Conservation (phyloP, 129 eudicot species). For the Lactuca sativa region DNA sequence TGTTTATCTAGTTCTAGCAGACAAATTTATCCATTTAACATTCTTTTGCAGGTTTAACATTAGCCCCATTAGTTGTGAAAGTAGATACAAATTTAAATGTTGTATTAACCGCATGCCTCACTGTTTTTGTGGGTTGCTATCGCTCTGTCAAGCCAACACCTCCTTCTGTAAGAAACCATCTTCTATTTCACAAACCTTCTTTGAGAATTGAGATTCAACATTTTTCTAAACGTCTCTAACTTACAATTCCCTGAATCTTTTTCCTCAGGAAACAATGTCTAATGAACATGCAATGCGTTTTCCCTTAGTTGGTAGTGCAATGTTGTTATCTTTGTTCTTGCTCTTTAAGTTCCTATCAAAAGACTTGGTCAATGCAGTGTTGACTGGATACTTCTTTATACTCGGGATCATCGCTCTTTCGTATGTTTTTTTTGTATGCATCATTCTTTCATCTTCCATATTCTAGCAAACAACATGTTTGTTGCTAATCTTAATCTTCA, state of each 20-base stretch:
- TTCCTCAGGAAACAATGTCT: slow-evolving; percentile 84
- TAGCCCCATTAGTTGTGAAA: slow-evolving; percentile 85
- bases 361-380: slow-evolving; percentile 88
- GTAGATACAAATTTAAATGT: slow-evolving; percentile 89
- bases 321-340: slow-evolving; percentile 83
- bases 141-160: slow-evolving; percentile 95
- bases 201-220: not conserved
- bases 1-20: not conserved
- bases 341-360: slow-evolving; percentile 88
- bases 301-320: slow-evolving; percentile 94
- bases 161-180: slow-evolving; percentile 62
- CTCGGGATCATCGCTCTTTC: slow-evolving; percentile 91
- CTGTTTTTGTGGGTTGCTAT: slow-evolving; percentile 87
- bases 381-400: slow-evolving; percentile 83
- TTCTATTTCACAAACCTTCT: not conserved
- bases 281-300: slow-evolving; percentile 99
- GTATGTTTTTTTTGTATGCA: slow-evolving; percentile 62
- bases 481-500: not conserved
- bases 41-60: slow-evolving; percentile 62
- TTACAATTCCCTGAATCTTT: not conserved
- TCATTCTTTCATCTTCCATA: slow-evolving; percentile 19
- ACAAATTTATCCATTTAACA: not conserved
- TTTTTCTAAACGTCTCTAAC: not conserved
- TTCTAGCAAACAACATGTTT: not conserved
- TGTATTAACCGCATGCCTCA: slow-evolving; percentile 83